Base-by-base conservation (phyloP, 2,329 filamentous ascomycete species). In the Arthroderma sp. region DNA sequence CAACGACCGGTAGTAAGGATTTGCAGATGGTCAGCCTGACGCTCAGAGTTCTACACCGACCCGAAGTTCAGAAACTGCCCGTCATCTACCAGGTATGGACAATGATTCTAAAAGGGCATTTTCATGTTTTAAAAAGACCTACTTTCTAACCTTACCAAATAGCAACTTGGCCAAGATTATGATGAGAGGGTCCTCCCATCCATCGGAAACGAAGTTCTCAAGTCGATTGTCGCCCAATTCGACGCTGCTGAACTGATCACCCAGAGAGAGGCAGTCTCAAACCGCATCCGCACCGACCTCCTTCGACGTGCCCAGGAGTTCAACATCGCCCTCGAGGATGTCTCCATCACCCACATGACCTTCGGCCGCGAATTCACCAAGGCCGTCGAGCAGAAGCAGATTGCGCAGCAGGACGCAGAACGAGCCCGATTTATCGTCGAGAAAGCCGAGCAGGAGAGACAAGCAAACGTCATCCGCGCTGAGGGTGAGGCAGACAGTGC, bases 11-110 rank as follows among this genome's bases (percentile, higher is more conserved):
- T 59, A 91, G 86, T 81, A 98, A 98, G 83, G 93, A 98, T 77
- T 76, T 98, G 80, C 93, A 98, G 79, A 98, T 98, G 93, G 93
- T 98, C 69, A 96, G 90, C 81, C 81, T 98, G 80, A 98, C 93
- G 56, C 81, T 98, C 71, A 83, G 93, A 74, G 93, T 98, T 63
- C 76, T 98, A 73, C 91, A 97, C 77, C 82, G 94, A 66, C 93
- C 94, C 4, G 91, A 95, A 58, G 91, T 98, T 67, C 84, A 88
- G 79, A 83, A 85, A 67, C 78, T 98, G 70, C 94, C 93, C 60
- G 95, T 91, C 78, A 98, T 98, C 69, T 98, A 98, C 80, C 93
- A 97, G 83, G 91, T 96, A 75, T 62, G 79, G 67, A 47, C 56
- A 41, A 11, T 15, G 28, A n/a, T 23, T 44, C 9, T 4, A 4